phyloP scores from a whole-genome alignment of 306 rosid species.

The Quercus gilva region DNA sequence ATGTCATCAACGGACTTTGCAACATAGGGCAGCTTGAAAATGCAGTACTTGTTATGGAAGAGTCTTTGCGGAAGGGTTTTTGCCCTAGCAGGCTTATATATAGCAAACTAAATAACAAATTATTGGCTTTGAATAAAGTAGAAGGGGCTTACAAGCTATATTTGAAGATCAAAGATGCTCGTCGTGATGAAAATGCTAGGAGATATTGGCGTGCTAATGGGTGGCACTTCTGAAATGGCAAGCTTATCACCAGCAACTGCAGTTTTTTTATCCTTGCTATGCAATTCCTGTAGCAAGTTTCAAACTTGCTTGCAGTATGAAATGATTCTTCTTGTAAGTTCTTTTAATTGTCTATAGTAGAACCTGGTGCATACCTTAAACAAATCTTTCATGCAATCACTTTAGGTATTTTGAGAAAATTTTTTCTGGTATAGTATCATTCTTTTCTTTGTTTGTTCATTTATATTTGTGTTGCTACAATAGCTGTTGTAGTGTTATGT shows the following conservation, averaged over 20 bases:
- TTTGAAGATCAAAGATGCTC: slow-evolving; percentile 70
- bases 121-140: slow-evolving; percentile 54
- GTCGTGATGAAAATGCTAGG: slow-evolving; percentile 50
- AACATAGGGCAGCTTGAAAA: slow-evolving; percentile 79
- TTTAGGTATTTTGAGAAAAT: neutral
- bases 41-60: slow-evolving; percentile 92
- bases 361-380: neutral
- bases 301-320: neutral
- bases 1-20: slow-evolving; percentile 68
- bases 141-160: slow-evolving; percentile 71
- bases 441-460: neutral
- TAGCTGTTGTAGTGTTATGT: neutral
- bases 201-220: slow-evolving; percentile 78
- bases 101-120: slow-evolving; percentile 64
- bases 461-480: neutral
- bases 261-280: neutral
- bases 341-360: neutral
- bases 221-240: slow-evolving; percentile 72
- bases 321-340: neutral
- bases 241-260: neutral
- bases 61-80: slow-evolving; percentile 64
- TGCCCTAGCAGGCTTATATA: slow-evolving; percentile 76
- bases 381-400: neutral
- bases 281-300: neutral
- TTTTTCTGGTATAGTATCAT: neutral